Conservation (phyloP, 2,329 filamentous ascomycete species). For the Cordyceps fumosorosea region DNA sequence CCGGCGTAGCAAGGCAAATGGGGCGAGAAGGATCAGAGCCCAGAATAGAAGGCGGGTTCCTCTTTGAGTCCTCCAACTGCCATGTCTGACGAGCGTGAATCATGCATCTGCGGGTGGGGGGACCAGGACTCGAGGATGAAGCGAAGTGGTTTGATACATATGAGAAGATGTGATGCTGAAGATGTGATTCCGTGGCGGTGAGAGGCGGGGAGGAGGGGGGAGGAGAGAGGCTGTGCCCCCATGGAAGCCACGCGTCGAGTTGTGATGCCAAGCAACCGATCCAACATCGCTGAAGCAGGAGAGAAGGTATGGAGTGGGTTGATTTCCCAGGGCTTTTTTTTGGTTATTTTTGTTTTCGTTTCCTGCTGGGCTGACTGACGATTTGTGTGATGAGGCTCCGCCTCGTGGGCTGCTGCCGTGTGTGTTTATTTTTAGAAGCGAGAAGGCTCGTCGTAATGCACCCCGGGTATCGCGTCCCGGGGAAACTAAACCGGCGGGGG, state of each 20-base stretch:
- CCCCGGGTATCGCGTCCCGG: constrained; percentile 3
- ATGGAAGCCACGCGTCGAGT: background rate
- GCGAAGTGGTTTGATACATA: too few relatives aligned
- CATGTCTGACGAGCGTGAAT: background rate
- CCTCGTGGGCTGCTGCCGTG: background rate
- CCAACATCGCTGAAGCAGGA: too few relatives aligned
- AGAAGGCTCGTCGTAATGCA: background rate
- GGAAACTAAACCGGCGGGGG: background rate
- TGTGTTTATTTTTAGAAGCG: constrained; percentile 3
- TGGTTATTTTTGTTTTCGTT: too few relatives aligned
- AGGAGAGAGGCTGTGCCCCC: background rate
- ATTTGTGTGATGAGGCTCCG: too few relatives aligned
- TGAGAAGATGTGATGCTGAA: constrained; percentile 1
- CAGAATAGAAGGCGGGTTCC: background rate
- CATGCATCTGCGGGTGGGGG: background rate
- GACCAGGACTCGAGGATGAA: background rate
- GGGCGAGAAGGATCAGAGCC: background rate
- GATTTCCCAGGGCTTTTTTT: too few relatives aligned
- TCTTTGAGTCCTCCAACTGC: background rate
- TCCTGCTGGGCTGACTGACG: too few relatives aligned
- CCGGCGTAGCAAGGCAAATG: background rate
- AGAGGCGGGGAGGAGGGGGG: background rate
- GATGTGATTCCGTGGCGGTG: background rate
- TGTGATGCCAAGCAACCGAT: background rate
- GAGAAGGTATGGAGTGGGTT: too few relatives aligned